Evolutionary conservation across 768 basidiomycete genomes (phyloP).

Genomic region (Psilocybe cyanescens): DNA sequence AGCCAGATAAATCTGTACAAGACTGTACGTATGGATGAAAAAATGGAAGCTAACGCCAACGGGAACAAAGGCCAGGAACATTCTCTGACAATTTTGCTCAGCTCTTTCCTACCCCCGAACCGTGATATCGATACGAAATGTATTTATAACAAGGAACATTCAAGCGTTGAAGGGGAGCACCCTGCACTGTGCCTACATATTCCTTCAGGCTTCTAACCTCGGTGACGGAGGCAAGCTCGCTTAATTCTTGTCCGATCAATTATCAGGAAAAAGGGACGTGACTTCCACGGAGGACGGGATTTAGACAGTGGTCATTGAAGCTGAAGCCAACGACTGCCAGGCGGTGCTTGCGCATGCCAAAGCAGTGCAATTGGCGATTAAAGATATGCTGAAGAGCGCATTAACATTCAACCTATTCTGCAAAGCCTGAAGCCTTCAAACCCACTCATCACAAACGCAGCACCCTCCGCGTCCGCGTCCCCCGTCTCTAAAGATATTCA

Average conservation of each 20-base stretch:
- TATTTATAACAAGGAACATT: neutral
- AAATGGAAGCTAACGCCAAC: neutral
- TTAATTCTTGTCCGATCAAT: no score
- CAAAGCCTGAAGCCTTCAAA: neutral
- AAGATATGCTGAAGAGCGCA: neutral
- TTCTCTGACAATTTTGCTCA: neutral
- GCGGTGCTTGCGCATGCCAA: slow-evolving; percentile 5
- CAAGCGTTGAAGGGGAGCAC: neutral
- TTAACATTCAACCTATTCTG: neutral
- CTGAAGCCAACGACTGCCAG: neutral
- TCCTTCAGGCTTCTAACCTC: neutral
- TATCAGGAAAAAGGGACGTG: neutral
- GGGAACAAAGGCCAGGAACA: neutral
- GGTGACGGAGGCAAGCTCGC: no score
- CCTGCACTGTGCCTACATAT: neutral
- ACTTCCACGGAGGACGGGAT: neutral
- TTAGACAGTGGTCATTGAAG: neutral
- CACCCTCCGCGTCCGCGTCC: neutral
- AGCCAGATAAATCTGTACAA: neutral
- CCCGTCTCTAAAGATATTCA: neutral
- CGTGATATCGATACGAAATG: neutral
- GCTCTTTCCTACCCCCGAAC: neutral
- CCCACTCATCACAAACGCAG: neutral
- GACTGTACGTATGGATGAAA: neutral
- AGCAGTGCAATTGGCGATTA: slow-evolving; percentile 1